Conservation (phyloP, 495 filamentous ascomycete species). For the Penicillium antarcticum region DNA sequence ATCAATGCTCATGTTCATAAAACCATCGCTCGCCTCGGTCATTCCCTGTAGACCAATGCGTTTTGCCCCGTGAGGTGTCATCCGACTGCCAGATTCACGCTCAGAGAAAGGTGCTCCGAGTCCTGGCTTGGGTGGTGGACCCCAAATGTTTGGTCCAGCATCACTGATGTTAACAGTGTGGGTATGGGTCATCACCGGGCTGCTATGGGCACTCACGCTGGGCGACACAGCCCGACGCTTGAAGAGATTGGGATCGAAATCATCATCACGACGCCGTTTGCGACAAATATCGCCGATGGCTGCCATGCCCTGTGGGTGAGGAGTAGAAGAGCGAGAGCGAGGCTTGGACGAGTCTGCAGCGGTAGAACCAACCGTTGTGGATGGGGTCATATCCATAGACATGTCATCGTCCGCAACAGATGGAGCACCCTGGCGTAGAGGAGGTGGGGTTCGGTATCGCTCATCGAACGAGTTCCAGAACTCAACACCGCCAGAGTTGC, state of each 20-base stretch:
- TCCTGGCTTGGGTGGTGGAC: conserved; percentile 61
- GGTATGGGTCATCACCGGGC: conserved; percentile 77
- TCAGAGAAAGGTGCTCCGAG: conserved; percentile 49
- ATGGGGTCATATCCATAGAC: conserved; percentile 68
- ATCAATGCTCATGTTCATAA: conserved; percentile 98
- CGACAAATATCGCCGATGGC: conserved; percentile 66
- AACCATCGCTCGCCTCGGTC: conserved; percentile 89
- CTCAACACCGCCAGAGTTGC: conserved; percentile 65
- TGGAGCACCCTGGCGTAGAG: conserved; percentile 48
- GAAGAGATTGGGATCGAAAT: conserved; percentile 83
- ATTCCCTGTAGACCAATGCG: conserved; percentile 91
- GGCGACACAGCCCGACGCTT: conserved; percentile 93
- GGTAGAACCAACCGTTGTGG: conserved; percentile 40
- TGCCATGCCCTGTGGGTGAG: conserved; percentile 39
- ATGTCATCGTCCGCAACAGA: conserved; percentile 72
- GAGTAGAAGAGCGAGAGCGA: conserved; percentile 49
- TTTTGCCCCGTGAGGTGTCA: conserved; percentile 48
- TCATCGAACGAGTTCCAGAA: conserved; percentile 80
- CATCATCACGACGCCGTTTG: conserved; percentile 85
- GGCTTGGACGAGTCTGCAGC: conserved; percentile 29
- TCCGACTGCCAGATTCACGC: conserved; percentile 40
- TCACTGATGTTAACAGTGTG: conserved; percentile 60
- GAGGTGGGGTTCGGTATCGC: conserved; percentile 61
- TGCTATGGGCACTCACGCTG: conserved; percentile 86
- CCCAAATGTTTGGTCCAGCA: conserved; percentile 62